Conservation (phyloP, 2,329 filamentous ascomycete genomes). For the Nothophaeocryptopus gaeumannii region DNA sequence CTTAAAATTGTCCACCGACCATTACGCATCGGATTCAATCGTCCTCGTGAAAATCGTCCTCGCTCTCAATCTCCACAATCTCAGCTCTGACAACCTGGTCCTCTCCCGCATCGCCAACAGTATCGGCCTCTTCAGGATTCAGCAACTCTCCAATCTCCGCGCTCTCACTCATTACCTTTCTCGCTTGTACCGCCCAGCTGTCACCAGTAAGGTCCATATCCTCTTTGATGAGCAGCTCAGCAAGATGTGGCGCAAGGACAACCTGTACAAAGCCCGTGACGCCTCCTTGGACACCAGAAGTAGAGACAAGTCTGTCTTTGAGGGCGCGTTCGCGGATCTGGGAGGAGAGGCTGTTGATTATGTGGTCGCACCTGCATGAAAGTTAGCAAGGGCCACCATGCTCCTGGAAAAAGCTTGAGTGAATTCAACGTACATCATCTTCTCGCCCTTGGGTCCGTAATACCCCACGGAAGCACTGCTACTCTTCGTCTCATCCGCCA, state of each 20-base stretch:
- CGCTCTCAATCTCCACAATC: background rate
- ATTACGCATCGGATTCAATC: background rate
- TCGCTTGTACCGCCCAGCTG: constrained; percentile 21
- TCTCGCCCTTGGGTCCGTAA: constrained; percentile 37
- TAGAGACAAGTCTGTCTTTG: constrained; percentile 32
- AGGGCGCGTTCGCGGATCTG: constrained; percentile 30
- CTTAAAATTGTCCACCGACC: no score
- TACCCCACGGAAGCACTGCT: constrained; percentile 30
- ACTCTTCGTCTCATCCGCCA: constrained; percentile 13
- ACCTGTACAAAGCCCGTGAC: constrained; percentile 37
- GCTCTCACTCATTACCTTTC: constrained; percentile 31
- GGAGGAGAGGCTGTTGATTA: constrained; percentile 28
- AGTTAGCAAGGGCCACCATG: constrained; percentile 5
- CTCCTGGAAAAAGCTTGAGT: background rate
- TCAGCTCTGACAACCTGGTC: constrained; percentile 12
- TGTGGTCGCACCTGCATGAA: constrained; percentile 31
- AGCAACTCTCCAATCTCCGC: constrained; percentile 34
- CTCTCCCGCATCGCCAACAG: constrained; percentile 16
- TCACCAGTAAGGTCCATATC: constrained; percentile 29
- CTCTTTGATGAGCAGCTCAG: constrained; percentile 34
- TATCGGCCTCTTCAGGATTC: constrained; percentile 31
- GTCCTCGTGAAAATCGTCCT: background rate
- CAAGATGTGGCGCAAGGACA: constrained; percentile 39
- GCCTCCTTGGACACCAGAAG: constrained; percentile 34
- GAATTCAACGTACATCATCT: constrained; percentile 30